A percentile compares a stretch with the other conserved stretches of the same genome.
Evolutionary conservation across 2,329 filamentous ascomycete genomes (phyloP).

Genomic region (Xylaria digitata): DNA sequence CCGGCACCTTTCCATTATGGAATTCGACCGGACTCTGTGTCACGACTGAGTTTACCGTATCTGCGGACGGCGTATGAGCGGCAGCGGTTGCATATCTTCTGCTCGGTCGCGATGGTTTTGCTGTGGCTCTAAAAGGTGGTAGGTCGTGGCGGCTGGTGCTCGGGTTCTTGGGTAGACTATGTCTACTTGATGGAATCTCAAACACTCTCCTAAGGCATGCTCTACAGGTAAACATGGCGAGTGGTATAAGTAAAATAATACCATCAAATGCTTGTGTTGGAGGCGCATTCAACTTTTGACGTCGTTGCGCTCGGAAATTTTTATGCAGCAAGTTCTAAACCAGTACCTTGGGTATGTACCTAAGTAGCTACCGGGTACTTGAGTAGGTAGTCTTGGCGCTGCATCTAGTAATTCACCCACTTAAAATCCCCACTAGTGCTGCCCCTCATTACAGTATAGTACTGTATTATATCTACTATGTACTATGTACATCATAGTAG

Average conservation of each 20-base stretch:
- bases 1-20: conserved; percentile 38
- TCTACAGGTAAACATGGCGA: conserved; percentile 55
- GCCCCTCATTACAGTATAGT: background rate
- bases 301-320: conserved; percentile 18
- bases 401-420: background rate
- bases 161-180: conserved; percentile 34
- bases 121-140: conserved; percentile 23
- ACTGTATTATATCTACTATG: background rate
- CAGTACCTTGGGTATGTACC: too few relatives aligned
- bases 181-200: conserved; percentile 32
- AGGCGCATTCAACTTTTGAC: conserved; percentile 21
- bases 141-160: conserved; percentile 15
- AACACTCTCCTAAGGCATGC: conserved; percentile 51
- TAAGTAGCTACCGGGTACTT: too few relatives aligned
- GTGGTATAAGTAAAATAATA: conserved; percentile 13
- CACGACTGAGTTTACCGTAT: conserved; percentile 7
- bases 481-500: too few relatives aligned
- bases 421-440: too few relatives aligned
- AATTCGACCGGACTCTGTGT: conserved; percentile 30
- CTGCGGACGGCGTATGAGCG: background rate
- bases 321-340: too few relatives aligned
- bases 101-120: conserved; percentile 28
- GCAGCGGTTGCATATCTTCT: conserved; percentile 40
- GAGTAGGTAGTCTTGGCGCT: background rate
- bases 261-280: conserved; percentile 14